A percentile compares a stretch with the other conserved stretches of the same genome.
Conservation (phyloP, 495 filamentous ascomycete genomes). For the Daldinia grandis region DNA sequence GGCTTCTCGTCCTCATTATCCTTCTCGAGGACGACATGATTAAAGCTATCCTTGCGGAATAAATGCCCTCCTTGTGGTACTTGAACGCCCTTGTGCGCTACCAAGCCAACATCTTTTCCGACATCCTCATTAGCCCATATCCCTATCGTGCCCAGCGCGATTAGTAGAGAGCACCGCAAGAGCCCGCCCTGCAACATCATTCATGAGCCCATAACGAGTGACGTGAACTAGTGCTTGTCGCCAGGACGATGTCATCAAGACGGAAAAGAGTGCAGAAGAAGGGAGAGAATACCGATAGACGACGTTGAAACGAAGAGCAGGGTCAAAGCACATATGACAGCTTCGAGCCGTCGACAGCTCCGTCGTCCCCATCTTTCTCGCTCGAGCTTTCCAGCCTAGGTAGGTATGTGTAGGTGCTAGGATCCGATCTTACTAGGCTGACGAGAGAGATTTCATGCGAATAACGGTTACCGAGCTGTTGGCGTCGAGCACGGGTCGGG, state of each 20-base stretch:
- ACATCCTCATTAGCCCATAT: slow-evolving; percentile 36
- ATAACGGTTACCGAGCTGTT: slow-evolving; percentile 2
- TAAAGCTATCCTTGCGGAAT: slow-evolving; percentile 17
- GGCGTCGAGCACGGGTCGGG: slow-evolving; percentile 31
- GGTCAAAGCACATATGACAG: slow-evolving; percentile 40
- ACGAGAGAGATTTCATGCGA: slow-evolving; percentile 29
- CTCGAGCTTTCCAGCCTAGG: not conserved
- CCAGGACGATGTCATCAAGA: slow-evolving; percentile 35
- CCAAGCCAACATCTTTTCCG: not conserved
- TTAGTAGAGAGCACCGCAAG: slow-evolving; percentile 39
- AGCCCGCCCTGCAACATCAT: slow-evolving; percentile 43
- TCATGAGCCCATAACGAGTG: slow-evolving; percentile 42
- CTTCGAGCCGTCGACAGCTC: not conserved
- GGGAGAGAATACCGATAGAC: slow-evolving; percentile 14
- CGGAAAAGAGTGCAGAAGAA: slow-evolving; percentile 28
- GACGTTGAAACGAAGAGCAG: slow-evolving; percentile 29
- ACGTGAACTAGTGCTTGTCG: slow-evolving; percentile 23
- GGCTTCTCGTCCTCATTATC: slow-evolving; percentile 10
- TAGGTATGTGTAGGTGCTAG: no score
- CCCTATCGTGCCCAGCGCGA: slow-evolving; percentile 45
- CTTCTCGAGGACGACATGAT: slow-evolving; percentile 17
- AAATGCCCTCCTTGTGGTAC: slow-evolving; percentile 3
- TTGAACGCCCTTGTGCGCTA: slow-evolving; percentile 6
- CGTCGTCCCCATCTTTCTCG: slow-evolving; percentile 21
- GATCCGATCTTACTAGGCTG: slow-evolving; percentile 10